Base-by-base conservation (phyloP, 805 yeast genomes). In the Lipomyces chichibuensis region DNA sequence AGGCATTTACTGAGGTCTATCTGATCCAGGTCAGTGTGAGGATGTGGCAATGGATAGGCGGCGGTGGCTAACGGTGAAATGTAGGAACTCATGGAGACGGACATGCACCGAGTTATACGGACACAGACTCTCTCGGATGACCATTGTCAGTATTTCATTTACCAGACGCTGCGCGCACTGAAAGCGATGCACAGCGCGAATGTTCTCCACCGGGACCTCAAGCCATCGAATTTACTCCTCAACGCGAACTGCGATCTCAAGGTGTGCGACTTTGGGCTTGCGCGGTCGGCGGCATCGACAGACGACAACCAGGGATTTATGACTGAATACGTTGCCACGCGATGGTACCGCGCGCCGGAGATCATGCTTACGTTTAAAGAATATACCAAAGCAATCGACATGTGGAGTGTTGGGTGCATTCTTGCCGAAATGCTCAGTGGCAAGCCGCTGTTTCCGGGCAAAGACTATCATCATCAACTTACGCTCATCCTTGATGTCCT, bases 341-440 rank as follows among this genome's bases (percentile, higher is more conserved):
- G 98, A 71, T 94, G 98, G 98, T 94, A 94, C 78, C 83, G 98
- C 65, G 98, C 98, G 0, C 98, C 98, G 0, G 98, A 94, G 74
- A 92, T 94, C 76, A 94, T 94, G 98, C 83, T 94, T 60, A 92
- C 97, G 14, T 92, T 93, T 74, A 94, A 92, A 70, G 91, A 90
- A 74, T 94, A 94, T 80, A 90, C 97, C 32, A 90, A 94, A 51
- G 97, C 97, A 46, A 94, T 94, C 75, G 98, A 94, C 78, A 87
- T 94, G 39, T 94, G 98, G 98, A 89, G 96, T 1, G 97, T 92
- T 27, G 98, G 98, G 3, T 94, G 98, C 79, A 94, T 94, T 51
- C 81, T 94, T 64, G 98, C 97, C 0, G 98, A 94, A 76, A 85
- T 94, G 85, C 80, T 94, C 29, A 83, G 88, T 54, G 95, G 97